Evolutionary conservation across 2,329 filamentous ascomycete genomes (phyloP).

Genomic region (Fusarium torreyae): DNA sequence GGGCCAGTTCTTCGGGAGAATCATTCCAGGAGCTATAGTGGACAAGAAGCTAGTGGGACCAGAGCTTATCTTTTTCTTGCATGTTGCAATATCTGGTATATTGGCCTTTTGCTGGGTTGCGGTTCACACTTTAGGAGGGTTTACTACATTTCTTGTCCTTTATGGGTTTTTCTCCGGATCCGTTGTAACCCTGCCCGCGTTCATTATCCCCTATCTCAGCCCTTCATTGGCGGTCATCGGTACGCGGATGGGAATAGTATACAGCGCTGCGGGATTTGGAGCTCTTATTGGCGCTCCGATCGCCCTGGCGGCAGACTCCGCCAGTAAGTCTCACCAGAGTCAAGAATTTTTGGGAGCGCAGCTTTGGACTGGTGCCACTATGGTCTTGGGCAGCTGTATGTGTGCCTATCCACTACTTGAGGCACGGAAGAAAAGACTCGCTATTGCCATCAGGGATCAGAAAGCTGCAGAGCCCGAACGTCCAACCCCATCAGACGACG

Average conservation of each 20-base stretch:
- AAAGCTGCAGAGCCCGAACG: too few species aligned
- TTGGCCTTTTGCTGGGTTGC: not conserved
- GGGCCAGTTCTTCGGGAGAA: not conserved
- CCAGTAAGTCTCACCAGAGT: not conserved
- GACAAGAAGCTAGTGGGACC: not conserved
- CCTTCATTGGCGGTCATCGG: not conserved
- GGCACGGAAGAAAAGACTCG: too few species aligned
- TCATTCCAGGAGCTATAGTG: not conserved
- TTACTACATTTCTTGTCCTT: not conserved
- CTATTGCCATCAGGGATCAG: too few species aligned
- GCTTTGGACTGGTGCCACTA: not conserved
- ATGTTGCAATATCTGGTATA: not conserved
- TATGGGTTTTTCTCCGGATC: constrained; percentile 5
- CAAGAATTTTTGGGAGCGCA: constrained; percentile 2
- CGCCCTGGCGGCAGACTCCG: not conserved
- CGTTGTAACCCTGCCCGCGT: not conserved
- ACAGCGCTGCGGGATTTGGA: not conserved
- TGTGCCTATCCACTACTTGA: too few species aligned
- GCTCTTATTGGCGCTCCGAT: not conserved
- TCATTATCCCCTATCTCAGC: not conserved
- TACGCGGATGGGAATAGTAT: not conserved
- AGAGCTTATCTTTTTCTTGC: not conserved
- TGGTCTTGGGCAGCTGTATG: too few species aligned
- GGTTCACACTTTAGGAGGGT: not conserved
- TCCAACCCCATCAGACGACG: too few species aligned